Percentiles rank a stretch among this genome's conserved stretches.
Conservation (phyloP, 805 yeast genomes). For the Lachancea mirantina region DNA sequence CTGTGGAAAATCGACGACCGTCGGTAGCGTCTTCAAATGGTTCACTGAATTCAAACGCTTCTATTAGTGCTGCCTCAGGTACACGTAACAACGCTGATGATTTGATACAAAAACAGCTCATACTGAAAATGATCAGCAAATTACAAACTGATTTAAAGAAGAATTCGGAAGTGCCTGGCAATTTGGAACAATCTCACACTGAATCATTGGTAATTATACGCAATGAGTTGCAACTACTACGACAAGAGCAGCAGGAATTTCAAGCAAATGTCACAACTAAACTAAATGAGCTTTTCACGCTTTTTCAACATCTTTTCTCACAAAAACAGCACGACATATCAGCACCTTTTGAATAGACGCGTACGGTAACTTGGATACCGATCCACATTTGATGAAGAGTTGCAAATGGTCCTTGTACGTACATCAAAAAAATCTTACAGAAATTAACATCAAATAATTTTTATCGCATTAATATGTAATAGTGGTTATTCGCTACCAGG, state of each 20-base stretch:
- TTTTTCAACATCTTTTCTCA: slow-evolving; percentile 2
- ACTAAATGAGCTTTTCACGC: slow-evolving; percentile 9
- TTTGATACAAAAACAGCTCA: background rate
- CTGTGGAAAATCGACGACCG: background rate
- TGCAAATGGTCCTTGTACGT: too few relatives aligned
- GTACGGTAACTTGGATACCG: too few relatives aligned
- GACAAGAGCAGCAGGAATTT: slow-evolving; percentile 11
- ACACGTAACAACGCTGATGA: background rate
- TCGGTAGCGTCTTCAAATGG: slow-evolving; percentile 1
- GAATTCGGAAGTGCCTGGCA: background rate
- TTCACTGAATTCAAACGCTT: background rate
- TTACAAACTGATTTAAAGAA: background rate
- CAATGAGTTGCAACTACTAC: slow-evolving; percentile 2
- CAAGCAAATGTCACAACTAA: slow-evolving; percentile 11
- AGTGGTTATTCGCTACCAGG: too few relatives aligned
- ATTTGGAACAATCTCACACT: background rate
- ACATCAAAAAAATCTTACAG: too few relatives aligned
- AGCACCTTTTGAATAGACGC: too few relatives aligned
- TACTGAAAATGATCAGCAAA: background rate
- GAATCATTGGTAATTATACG: slow-evolving; percentile 1
- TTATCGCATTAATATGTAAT: too few relatives aligned
- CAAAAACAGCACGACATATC: slow-evolving; percentile 2
- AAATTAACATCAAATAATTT: too few relatives aligned
- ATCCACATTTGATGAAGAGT: too few relatives aligned
- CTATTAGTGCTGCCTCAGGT: background rate